Percentiles rank a stretch among this genome's conserved stretches.
These are phyloP conservation scores for Codiaeum variegatum DNA, from an alignment of 441 rosid species.

Conservation along the genomic window DNA sequence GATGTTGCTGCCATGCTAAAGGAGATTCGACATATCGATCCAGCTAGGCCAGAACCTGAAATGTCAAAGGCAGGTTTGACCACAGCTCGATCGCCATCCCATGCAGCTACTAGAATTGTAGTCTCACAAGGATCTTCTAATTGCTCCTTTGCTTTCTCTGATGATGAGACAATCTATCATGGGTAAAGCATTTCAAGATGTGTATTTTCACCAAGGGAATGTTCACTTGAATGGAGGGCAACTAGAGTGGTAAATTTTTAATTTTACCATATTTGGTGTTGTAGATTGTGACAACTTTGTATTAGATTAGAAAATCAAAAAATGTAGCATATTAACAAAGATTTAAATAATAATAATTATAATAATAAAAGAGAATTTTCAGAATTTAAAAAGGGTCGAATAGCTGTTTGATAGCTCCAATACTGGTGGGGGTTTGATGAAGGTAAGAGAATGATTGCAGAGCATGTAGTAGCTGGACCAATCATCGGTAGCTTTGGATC, in stretches of 20 bases:
- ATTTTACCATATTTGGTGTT: conserved; percentile 19
- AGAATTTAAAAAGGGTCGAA: conserved; percentile 11
- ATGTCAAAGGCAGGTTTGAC: conserved; percentile 33
- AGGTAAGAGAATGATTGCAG: conserved; percentile 21
- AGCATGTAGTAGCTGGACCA: conserved; percentile 30
- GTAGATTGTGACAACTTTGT: conserved; percentile 26
- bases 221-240: not conserved
- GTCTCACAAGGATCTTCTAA: conserved; percentile 64
- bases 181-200: conserved; percentile 8
- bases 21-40: conserved; percentile 66
- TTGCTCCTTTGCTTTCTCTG: conserved; percentile 72
- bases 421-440: conserved; percentile 22
- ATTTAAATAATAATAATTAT: conserved; percentile 18
- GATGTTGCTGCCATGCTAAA: conserved; percentile 91
- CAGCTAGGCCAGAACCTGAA: conserved; percentile 42
- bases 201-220: conserved; percentile 18
- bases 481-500: conserved; percentile 36
- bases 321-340: conserved; percentile 10
- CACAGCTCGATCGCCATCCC: conserved; percentile 28
- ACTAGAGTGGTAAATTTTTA: conserved; percentile 12
- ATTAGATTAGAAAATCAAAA: conserved; percentile 5
- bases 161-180: conserved; percentile 52
- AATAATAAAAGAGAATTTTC: conserved; percentile 9
- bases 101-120: conserved; percentile 37
- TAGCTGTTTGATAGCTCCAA: conserved; percentile 3